Percentiles rank a stretch among this genome's conserved stretches.
These are phyloP conservation scores for Lipomyces spencermartinsiae DNA, from an alignment of 805 yeast species.

Conservation along the genomic window DNA sequence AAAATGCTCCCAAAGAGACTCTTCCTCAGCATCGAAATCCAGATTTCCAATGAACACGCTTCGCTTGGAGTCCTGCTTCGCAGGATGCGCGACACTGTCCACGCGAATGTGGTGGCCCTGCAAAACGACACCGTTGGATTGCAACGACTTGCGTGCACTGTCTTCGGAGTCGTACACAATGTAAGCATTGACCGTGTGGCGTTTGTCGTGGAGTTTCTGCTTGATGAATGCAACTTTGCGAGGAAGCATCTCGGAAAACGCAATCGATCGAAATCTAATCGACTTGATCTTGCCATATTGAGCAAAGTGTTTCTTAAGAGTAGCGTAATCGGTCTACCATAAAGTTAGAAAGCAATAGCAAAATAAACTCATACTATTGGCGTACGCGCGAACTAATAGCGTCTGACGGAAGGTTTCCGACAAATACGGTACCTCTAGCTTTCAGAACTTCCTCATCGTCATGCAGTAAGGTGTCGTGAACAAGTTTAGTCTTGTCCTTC, in stretches of 20 bases:
- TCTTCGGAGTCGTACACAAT: conserved; percentile 69
- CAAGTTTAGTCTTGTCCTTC: conserved; percentile 29
- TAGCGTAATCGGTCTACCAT: conserved; percentile 15
- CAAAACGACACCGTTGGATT: conserved; percentile 71
- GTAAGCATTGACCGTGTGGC: conserved; percentile 88
- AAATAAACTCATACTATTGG: background rate
- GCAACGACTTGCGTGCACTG: conserved; percentile 52
- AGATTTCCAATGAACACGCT: conserved; percentile 92
- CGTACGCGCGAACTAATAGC: conserved; percentile 52
- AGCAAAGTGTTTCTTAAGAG: conserved; percentile 27
- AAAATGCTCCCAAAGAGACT: conserved; percentile 84
- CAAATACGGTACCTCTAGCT: conserved; percentile 58
- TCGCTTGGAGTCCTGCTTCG: conserved; percentile 80
- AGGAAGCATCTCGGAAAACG: conserved; percentile 85
- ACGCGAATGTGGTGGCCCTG: conserved; percentile 81
- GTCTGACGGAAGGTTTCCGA: conserved; percentile 77
- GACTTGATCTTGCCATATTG: conserved; percentile 65
- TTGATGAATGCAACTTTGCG: conserved; percentile 88
- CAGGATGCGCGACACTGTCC: conserved; percentile 92
- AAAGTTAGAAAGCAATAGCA: background rate
- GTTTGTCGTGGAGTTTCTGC: conserved; percentile 73
- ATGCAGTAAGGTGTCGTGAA: conserved; percentile 45
- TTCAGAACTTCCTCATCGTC: conserved; percentile 50
- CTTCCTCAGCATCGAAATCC: conserved; percentile 92
- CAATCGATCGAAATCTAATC: conserved; percentile 88